These are phyloP conservation scores for Xylaria arbuscula DNA, from an alignment of 2,329 filamentous ascomycete species.

Conservation along the genomic window DNA sequence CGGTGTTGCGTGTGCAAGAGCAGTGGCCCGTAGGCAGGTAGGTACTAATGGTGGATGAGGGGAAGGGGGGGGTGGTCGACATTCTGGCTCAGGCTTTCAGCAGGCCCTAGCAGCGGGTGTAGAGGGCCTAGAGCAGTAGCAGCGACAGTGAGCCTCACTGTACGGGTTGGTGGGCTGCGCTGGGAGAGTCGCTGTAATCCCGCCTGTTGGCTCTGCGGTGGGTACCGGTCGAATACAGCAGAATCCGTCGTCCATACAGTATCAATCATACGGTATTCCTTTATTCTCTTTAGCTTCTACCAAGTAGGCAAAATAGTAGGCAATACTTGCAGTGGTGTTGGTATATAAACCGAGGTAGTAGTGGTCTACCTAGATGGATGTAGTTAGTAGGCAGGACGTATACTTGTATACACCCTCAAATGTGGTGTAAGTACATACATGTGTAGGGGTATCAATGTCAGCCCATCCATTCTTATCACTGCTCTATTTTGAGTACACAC, in stretches of 20 bases:
- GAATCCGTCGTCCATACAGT: slow-evolving; percentile 7
- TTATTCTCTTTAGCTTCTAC: slow-evolving; percentile 6
- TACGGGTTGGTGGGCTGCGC: slow-evolving; percentile 16
- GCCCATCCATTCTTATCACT: slow-evolving; percentile 1
- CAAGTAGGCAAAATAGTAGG: background rate
- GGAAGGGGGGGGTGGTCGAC: slow-evolving; percentile 20
- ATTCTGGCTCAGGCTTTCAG: slow-evolving; percentile 2
- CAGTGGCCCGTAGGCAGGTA: background rate
- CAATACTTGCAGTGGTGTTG: slow-evolving; percentile 1
- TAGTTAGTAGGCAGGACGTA: background rate
- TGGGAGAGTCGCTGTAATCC: slow-evolving; percentile 13
- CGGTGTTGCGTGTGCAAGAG: slow-evolving; percentile 14
- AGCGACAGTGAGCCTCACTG: slow-evolving; percentile 14
- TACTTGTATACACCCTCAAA: too few relatives aligned
- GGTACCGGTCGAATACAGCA: slow-evolving; percentile 26
- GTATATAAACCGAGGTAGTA: background rate
- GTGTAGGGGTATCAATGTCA: background rate
- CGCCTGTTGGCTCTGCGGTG: slow-evolving; percentile 13
- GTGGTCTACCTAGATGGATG: background rate
- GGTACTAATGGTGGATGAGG: slow-evolving; percentile 25
- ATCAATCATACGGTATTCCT: background rate
- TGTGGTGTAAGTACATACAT: too few relatives aligned
- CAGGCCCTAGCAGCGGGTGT: slow-evolving; percentile 12
- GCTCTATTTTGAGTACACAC: background rate
- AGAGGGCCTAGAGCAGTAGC: slow-evolving; percentile 15